Conservation (phyloP, 2,329 filamentous ascomycete species). For the Chaetomium olivaceum region DNA sequence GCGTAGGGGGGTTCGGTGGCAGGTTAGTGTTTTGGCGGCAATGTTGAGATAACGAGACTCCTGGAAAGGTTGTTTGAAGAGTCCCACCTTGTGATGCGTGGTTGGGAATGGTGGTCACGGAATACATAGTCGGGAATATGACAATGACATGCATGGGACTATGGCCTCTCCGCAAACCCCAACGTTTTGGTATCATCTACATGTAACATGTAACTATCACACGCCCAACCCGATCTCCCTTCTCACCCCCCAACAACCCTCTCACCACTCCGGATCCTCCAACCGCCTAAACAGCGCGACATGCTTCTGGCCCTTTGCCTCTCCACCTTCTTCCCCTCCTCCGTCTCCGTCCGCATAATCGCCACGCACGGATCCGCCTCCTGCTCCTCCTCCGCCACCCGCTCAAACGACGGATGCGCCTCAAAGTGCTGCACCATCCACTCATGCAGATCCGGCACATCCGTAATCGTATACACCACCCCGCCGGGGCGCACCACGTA, state of each 20-base stretch:
- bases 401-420: slow-evolving; percentile 74
- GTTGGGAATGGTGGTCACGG: neutral
- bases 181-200: neutral
- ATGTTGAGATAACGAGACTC: neutral
- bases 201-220: too few relatives aligned
- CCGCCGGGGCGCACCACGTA: slow-evolving; percentile 82
- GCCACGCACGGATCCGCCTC: slow-evolving; percentile 69
- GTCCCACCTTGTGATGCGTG: neutral
- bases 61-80: neutral
- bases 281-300: slow-evolving; percentile 83
- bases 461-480: slow-evolving; percentile 92
- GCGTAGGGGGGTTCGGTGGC: neutral
- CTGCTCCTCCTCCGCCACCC: slow-evolving; percentile 67
- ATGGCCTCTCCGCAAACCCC: neutral
- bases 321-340: slow-evolving; percentile 95
- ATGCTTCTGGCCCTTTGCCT: slow-evolving; percentile 88
- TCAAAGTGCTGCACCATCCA: slow-evolving; percentile 93
- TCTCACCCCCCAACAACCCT: neutral
- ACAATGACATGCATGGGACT: neutral
- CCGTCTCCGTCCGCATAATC: slow-evolving; percentile 80
- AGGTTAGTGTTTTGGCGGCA: neutral
- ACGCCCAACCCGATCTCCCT: neutral
- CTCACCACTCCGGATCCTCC: slow-evolving; percentile 61
- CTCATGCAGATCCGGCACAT: slow-evolving; percentile 87
- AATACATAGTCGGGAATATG: neutral